Evolutionary conservation across 2,329 filamentous ascomycete species (phyloP).

Genomic region (Paecilomyces niveus): DNA sequence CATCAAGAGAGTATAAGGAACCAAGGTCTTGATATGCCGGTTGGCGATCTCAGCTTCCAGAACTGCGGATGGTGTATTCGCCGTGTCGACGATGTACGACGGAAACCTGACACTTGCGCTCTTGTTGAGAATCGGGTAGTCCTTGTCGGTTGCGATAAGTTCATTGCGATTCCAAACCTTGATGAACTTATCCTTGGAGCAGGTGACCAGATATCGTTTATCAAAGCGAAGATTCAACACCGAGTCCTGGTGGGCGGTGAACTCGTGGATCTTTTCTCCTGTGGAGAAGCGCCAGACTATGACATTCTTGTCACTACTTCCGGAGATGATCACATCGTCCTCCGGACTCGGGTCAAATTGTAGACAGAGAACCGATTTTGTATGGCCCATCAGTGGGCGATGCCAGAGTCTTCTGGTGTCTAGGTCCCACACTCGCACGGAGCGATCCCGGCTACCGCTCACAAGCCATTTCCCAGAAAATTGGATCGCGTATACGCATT

Average conservation of each 20-base stretch:
- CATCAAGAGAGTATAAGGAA: constrained; percentile 70
- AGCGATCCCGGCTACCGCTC: constrained; percentile 84
- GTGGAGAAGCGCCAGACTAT: constrained; percentile 94
- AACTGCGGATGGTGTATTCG: constrained; percentile 30
- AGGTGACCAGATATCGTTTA: constrained; percentile 84
- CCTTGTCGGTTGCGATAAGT: constrained; percentile 44
- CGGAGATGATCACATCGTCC: constrained; percentile 90
- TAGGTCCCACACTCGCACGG: constrained; percentile 84
- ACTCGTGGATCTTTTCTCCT: constrained; percentile 69
- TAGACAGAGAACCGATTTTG: constrained; percentile 82
- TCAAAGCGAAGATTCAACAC: constrained; percentile 93
- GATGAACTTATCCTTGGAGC: constrained; percentile 94
- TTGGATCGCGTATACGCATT: constrained; percentile 94
- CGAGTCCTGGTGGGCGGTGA: constrained; percentile 80
- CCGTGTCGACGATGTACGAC: constrained; percentile 49
- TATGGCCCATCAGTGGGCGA: constrained; percentile 68
- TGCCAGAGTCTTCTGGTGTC: constrained; percentile 70
- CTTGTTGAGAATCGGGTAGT: constrained; percentile 38
- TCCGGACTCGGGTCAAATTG: constrained; percentile 86
- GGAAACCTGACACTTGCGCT: constrained; percentile 42
- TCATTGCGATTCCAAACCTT: constrained; percentile 85
- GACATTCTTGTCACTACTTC: constrained; percentile 84
- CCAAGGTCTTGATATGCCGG: constrained; percentile 37
- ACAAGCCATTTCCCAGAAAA: constrained; percentile 80
- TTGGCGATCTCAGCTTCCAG: constrained; percentile 38